These are phyloP conservation scores for Wallacemonas sp. DNA, from an alignment of 208 protist species.

Conservation along the genomic window DNA sequence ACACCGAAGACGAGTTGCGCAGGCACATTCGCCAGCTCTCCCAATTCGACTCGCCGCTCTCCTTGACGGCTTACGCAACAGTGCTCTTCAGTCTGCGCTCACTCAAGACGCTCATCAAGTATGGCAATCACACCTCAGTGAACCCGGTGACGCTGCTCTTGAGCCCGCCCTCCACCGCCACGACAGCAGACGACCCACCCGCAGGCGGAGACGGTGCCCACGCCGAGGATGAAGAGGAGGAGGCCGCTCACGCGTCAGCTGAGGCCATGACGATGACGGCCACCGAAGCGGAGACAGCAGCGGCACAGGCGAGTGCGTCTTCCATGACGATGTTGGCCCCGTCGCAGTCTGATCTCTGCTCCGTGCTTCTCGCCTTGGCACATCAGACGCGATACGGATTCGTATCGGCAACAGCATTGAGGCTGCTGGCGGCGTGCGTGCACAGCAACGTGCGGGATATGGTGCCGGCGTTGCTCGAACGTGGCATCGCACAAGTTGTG, in stretches of 20 bases:
- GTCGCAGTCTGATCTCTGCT: constrained; percentile 37
- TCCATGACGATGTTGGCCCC: not conserved
- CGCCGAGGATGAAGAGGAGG: not conserved
- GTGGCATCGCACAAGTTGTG: constrained; percentile 66
- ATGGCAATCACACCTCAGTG: constrained; percentile 39
- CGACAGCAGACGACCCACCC: not conserved
- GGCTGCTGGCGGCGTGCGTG: constrained; percentile 65
- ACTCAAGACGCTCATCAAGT: constrained; percentile 41
- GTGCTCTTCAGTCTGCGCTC: constrained; percentile 53
- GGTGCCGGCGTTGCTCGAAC: constrained; percentile 74
- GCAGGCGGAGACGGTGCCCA: not conserved
- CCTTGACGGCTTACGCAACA: constrained; percentile 45
- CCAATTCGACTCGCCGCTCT: constrained; percentile 25
- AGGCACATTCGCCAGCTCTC: constrained; percentile 2
- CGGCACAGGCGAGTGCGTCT: not conserved
- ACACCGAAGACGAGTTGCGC: constrained; percentile 2
- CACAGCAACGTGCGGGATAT: constrained; percentile 88
- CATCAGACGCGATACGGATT: constrained; percentile 57
- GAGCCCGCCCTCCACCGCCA: constrained; percentile 17
- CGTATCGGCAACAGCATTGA: constrained; percentile 45
- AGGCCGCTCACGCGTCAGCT: too few relatives aligned
- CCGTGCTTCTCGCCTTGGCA: constrained; percentile 55
- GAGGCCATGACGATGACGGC: too few relatives aligned
- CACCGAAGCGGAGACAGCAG: too few relatives aligned
- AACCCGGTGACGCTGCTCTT: constrained; percentile 67